Conservation (phyloP, 441 rosid genomes). For the Macaranga tanarius region DNA sequence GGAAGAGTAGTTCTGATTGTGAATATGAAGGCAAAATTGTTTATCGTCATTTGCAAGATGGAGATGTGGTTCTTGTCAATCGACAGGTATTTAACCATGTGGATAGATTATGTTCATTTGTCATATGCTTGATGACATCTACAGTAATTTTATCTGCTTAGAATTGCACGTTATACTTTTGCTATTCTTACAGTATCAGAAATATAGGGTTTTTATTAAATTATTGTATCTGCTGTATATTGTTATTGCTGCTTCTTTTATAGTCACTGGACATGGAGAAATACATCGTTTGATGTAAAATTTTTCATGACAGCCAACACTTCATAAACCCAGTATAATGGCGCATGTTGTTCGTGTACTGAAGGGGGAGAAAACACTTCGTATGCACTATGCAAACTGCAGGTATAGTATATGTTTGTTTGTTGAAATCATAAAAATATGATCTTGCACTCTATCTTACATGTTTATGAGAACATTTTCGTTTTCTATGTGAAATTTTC, state of each 20-base stretch:
- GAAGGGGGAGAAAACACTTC: constrained; percentile 93
- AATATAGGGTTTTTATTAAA: background rate
- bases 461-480: background rate
- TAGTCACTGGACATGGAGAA: background rate
- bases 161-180: background rate
- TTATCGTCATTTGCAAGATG: constrained; percentile 90
- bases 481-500: background rate
- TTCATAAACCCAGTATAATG: constrained; percentile 99
- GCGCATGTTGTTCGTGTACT: constrained; percentile 94
- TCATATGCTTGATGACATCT: background rate
- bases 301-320: constrained; percentile 84
- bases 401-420: constrained; percentile 46
- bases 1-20: constrained; percentile 58
- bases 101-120: constrained; percentile 1
- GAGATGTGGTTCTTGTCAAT: constrained; percentile 94
- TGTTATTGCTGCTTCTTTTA: background rate
- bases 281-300: constrained; percentile 23
- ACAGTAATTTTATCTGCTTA: background rate
- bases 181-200: background rate
- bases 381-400: constrained; percentile 99
- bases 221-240: constrained; percentile 1
- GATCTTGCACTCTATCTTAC: background rate
- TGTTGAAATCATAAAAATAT: background rate
- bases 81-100: constrained; percentile 64
- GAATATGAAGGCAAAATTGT: constrained; percentile 83